A percentile compares a stretch with the other conserved stretches of the same genome.
These are phyloP conservation scores for Chondrostereum purpureum DNA, from an alignment of 1,284 basidiomycete genomes.

Conservation along the genomic window DNA sequence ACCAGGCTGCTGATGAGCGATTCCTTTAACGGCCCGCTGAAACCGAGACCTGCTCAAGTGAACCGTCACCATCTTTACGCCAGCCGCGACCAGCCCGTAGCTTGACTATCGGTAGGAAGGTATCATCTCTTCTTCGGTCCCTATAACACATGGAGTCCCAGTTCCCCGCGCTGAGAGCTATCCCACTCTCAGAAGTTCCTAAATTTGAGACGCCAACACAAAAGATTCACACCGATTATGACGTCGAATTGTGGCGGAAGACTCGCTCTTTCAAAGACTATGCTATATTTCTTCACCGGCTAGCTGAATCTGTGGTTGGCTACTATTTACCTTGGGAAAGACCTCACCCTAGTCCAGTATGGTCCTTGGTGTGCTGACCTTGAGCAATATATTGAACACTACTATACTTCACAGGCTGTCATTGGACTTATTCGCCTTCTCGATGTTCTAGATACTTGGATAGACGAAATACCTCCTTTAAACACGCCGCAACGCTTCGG, in stretches of 20 bases:
- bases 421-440: conserved; percentile 50
- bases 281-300: conserved; percentile 61
- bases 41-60: no score
- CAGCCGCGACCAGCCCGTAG: no score
- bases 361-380: conserved; percentile 7
- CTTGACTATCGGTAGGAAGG: no score
- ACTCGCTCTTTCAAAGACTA: conserved; percentile 70
- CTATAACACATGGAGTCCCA: conserved; percentile 3
- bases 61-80: no score
- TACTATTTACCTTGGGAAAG: conserved; percentile 36
- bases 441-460: conserved; percentile 70
- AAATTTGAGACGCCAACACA: conserved; percentile 27
- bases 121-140: not conserved
- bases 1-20: not conserved
- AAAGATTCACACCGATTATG: conserved; percentile 63
- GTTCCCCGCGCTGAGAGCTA: conserved; percentile 35
- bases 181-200: conserved; percentile 31
- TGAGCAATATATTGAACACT: conserved; percentile 14
- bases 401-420: conserved; percentile 35
- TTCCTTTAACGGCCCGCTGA: not conserved
- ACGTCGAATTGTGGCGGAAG: conserved; percentile 61
- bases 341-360: conserved; percentile 31
- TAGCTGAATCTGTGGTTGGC: conserved; percentile 73
- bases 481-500: conserved; percentile 89
- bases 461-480: conserved; percentile 76